A percentile compares a stretch with the other conserved stretches of the same genome.
Conservation (phyloP, 2,329 filamentous ascomycete genomes). For the Aspergillus puulaauensis region DNA sequence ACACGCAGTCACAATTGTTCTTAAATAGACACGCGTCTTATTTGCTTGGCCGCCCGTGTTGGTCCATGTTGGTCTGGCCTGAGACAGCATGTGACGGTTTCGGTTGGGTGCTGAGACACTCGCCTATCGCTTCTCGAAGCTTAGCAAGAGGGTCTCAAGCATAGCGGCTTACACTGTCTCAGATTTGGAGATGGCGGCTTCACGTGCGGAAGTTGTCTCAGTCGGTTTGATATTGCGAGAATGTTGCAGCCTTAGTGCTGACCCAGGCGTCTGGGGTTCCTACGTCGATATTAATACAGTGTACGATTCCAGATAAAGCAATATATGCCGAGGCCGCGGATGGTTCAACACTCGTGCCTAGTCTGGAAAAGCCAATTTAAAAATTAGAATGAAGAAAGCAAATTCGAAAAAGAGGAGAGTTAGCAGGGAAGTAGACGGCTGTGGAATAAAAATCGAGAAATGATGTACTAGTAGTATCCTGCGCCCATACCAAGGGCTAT, state of each 20-base stretch:
- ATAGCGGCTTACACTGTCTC: background rate
- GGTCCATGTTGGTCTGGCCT: background rate
- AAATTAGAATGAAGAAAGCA: background rate
- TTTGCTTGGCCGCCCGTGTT: background rate
- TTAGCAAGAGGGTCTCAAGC: background rate
- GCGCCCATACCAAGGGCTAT: background rate
- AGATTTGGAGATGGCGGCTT: background rate
- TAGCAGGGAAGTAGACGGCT: background rate
- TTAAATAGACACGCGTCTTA: background rate
- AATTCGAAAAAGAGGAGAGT: background rate
- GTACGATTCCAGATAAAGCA: background rate
- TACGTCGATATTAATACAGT: no score
- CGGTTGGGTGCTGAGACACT: background rate
- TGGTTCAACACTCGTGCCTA: background rate
- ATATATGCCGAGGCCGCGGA: background rate
- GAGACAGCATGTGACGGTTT: slow-evolving; percentile 2
- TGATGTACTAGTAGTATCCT: no score
- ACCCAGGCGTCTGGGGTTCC: background rate
- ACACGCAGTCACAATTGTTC: background rate
- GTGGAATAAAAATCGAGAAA: background rate
- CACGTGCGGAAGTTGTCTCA: background rate
- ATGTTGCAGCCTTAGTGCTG: background rate
- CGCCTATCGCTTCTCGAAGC: slow-evolving; percentile 1
- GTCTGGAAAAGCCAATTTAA: background rate
- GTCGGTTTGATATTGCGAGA: background rate